These are phyloP conservation scores for Hyparrhenia diplandra DNA, from an alignment of 176 grass and related monocot genomes.

Conservation along the genomic window DNA sequence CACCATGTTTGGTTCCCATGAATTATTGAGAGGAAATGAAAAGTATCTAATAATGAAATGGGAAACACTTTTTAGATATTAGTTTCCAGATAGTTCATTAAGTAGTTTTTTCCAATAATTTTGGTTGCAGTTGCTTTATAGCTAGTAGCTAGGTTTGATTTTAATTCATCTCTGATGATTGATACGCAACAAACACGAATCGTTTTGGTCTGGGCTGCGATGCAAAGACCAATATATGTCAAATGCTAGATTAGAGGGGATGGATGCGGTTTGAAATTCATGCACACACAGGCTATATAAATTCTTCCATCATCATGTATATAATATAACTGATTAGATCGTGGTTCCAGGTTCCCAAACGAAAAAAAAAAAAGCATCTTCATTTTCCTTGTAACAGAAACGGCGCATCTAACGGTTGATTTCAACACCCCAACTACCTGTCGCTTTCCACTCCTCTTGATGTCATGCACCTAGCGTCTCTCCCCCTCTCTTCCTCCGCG, in stretches of 20 bases:
- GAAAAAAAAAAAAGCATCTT: not conserved
- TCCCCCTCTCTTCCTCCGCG: not conserved
- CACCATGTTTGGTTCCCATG: too few relatives aligned
- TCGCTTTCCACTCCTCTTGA: not conserved
- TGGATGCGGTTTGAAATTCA: not conserved
- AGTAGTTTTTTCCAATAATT: too few relatives aligned
- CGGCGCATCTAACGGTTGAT: conserved; percentile 40
- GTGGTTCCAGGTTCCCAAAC: conserved; percentile 20
- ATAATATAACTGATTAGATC: not conserved
- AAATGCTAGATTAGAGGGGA: not conserved
- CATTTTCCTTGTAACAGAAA: conserved; percentile 34
- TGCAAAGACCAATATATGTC: not conserved
- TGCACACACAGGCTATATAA: not conserved
- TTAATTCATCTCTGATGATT: not conserved
- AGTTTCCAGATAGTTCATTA: too few relatives aligned
- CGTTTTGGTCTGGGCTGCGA: not conserved
- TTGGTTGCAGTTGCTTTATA: too few relatives aligned
- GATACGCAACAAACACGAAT: not conserved
- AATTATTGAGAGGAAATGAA: too few relatives aligned
- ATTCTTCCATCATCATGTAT: not conserved
- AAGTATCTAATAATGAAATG: too few relatives aligned
- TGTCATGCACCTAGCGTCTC: conserved; percentile 25
- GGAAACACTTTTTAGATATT: too few relatives aligned
- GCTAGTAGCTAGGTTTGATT: too few relatives aligned
- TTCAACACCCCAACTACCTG: conserved; percentile 46